These are phyloP conservation scores for Trichosporon sp. DNA, from an alignment of 1,284 basidiomycete genomes.

Conservation along the genomic window DNA sequence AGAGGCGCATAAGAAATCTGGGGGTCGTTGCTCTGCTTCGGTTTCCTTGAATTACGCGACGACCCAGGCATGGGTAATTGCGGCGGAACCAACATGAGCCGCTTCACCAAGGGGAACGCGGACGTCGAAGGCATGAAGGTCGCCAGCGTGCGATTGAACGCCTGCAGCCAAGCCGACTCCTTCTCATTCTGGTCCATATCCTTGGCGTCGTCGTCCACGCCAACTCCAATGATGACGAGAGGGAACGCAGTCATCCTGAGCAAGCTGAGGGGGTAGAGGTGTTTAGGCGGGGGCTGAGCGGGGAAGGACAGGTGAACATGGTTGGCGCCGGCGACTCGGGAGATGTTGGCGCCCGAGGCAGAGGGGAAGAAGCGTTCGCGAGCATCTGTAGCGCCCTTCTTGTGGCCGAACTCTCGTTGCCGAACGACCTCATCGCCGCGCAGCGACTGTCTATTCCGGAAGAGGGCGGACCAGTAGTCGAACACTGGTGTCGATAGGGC, in stretches of 20 bases:
- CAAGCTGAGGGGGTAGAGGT: conserved; percentile 39
- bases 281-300: conserved; percentile 31
- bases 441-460: conserved; percentile 36
- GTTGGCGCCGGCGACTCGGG: conserved; percentile 32
- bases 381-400: conserved; percentile 8
- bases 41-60: neutral
- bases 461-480: conserved; percentile 28
- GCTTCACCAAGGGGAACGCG: conserved; percentile 65
- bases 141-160: conserved; percentile 37
- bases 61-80: conserved; percentile 2
- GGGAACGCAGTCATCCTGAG: conserved; percentile 40
- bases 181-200: conserved; percentile 9
- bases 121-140: conserved; percentile 56
- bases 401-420: neutral
- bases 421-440: conserved; percentile 39
- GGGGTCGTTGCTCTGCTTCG: neutral
- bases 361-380: conserved; percentile 34
- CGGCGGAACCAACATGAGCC: conserved; percentile 54
- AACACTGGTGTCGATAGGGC: conserved; percentile 24
- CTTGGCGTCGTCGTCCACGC: conserved; percentile 23
- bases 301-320: conserved; percentile 43
- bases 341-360: conserved; percentile 24
- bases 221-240: conserved; percentile 42
- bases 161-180: conserved; percentile 16
- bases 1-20: conserved; percentile 28